A percentile compares a stretch with the other conserved stretches of the same genome.
Conservation (phyloP, 2,329 filamentous ascomycete genomes). For the Talaromyces islandicus region DNA sequence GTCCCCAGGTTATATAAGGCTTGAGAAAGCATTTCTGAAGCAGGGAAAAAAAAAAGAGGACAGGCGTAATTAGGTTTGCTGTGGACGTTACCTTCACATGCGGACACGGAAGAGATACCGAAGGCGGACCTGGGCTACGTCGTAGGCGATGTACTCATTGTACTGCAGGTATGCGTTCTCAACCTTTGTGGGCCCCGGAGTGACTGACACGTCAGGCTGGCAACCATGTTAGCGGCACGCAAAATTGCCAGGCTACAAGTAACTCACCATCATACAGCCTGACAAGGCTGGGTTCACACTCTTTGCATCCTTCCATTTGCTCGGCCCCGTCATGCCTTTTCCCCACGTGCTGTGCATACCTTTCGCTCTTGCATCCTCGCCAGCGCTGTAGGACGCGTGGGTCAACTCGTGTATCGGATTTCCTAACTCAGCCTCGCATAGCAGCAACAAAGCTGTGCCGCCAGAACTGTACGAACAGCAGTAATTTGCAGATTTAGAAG, state of each 20-base stretch:
- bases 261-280: slow-evolving; percentile 58
- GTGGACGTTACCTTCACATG: slow-evolving; percentile 20
- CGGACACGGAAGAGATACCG: slow-evolving; percentile 39
- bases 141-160: slow-evolving; percentile 47
- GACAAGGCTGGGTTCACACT: slow-evolving; percentile 58
- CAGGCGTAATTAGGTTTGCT: too few relatives aligned
- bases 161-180: slow-evolving; percentile 19
- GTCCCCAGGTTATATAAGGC: too few relatives aligned
- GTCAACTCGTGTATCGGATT: slow-evolving; percentile 63
- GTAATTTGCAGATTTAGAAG: slow-evolving; percentile 75
- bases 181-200: background rate
- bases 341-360: slow-evolving; percentile 66
- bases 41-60: too few relatives aligned
- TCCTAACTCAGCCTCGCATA: slow-evolving; percentile 81
- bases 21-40: background rate
- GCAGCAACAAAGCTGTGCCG: slow-evolving; percentile 66
- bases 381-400: slow-evolving; percentile 56
- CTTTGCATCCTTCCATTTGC: slow-evolving; percentile 68
- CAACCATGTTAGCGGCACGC: background rate
- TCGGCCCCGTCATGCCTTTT: slow-evolving; percentile 58
- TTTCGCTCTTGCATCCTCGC: slow-evolving; percentile 53
- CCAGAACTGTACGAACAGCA: slow-evolving; percentile 58
- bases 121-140: slow-evolving; percentile 43
- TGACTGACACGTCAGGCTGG: slow-evolving; percentile 22
- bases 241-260: background rate